Base-by-base conservation (phyloP, 768 basidiomycete genomes). In the Suillus luteus region DNA sequence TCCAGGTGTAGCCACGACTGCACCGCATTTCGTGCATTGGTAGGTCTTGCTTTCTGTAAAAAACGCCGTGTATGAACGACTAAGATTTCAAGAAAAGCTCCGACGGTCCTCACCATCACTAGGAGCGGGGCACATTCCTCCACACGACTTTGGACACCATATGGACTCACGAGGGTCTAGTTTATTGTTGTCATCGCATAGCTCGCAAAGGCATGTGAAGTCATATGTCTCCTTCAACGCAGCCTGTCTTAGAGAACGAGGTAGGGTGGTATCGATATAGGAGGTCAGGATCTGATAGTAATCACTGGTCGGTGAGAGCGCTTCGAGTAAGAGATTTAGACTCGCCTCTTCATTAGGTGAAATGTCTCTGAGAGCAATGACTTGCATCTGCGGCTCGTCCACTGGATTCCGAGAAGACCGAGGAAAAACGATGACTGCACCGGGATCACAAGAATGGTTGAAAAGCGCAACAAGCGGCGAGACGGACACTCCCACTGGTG, bases 401-500 rank as follows among this genome's bases (percentile, higher is more conserved):
- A 62, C 69, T 0, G 69, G 68, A 15, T 73, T 65, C 14, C 70
- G 72, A 5, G 80, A 72, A 3, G 81, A 73, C 5, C 85, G 80
- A 57, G 96, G 95, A 71, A 96, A 98, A 4, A 98, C 92, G n/a
- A 96, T 84, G 38, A 90, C 92, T 0, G 91, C 93, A 71, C 97
- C 96, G 0, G 93, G 93, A 24, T 85, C 82, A 71, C 95, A 96
- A 0, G 91, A 91, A 71, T 98, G 95, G 71, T 97, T 97, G 62
- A 91, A 83, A 12, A 97, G 79, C 0, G 95, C 95, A 5, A 89
- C 77, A 0, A 84, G 70, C 0, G 96, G 95, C 0, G 92, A 91
- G 15, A 96, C 83, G n/a, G 90, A 86, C 2, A 89, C 88, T 7
- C 96, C 96, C 41, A 98, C 80, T 0, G 95, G 90, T 2, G 86